phyloP scores from a whole-genome alignment of 768 basidiomycete species.

The Tricholoma bakamatsutake region DNA sequence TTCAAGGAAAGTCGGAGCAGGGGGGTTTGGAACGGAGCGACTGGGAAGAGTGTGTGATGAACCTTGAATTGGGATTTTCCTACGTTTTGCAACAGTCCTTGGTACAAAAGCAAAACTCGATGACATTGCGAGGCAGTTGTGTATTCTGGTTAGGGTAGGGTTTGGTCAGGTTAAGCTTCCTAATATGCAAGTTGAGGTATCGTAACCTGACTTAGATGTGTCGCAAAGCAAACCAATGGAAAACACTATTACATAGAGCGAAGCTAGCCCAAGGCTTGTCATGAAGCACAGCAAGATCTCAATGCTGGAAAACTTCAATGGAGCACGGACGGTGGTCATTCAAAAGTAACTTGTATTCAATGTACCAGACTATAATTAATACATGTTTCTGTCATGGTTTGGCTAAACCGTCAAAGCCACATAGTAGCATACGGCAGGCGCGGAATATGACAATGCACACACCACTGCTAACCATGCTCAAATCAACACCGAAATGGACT shows the following conservation, averaged over 20 bases:
- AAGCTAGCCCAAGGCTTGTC: no score
- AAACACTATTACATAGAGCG: no score
- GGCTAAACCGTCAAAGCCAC: constrained; percentile 77
- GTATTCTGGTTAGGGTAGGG: no score
- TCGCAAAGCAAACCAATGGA: no score
- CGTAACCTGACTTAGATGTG: no score
- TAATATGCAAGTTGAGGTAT: no score
- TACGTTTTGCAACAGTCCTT: constrained; percentile 35
- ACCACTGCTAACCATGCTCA: constrained; percentile 30
- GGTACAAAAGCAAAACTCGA: constrained; percentile 41
- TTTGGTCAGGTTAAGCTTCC: no score
- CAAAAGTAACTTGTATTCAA: not conserved
- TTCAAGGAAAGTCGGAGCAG: not conserved
- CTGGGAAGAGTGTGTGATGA: not conserved
- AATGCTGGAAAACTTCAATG: no score
- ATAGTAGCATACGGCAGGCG: constrained; percentile 77
- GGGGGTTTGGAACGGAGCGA: not conserved
- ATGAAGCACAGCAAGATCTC: no score
- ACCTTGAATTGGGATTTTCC: constrained; percentile 11
- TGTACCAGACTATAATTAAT: not conserved
- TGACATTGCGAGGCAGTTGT: no score
- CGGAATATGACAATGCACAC: constrained; percentile 73
- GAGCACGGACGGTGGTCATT: no score
- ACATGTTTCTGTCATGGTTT: constrained; percentile 79
- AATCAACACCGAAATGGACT: constrained; percentile 57